phyloP scores from a whole-genome alignment of 73 alveolate genomes.

The Breviolum minutum region DNA sequence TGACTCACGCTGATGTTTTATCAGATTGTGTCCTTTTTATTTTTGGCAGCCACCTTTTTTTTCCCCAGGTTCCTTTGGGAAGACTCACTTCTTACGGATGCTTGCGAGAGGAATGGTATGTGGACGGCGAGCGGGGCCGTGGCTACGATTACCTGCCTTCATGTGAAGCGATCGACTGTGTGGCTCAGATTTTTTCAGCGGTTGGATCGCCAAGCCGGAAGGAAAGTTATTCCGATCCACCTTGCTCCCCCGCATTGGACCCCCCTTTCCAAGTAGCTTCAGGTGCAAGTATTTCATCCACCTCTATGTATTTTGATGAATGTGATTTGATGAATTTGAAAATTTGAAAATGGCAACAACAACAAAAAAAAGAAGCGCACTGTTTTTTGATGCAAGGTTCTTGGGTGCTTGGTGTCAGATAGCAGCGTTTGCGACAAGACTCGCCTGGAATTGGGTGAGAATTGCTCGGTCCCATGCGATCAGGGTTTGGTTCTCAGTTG shows the following conservation, averaged over 20 bases:
- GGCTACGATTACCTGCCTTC: constrained; percentile 54
- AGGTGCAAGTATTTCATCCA: too few species aligned
- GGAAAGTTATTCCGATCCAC: too few species aligned
- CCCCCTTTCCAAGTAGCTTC: too few species aligned
- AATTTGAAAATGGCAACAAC: too few species aligned
- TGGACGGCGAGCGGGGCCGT: constrained; percentile 60
- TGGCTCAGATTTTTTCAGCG: not conserved
- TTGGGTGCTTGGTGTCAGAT: constrained; percentile 19
- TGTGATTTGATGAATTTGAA: not conserved
- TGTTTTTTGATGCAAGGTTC: not conserved
- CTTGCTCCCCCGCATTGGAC: too few species aligned
- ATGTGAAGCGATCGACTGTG: constrained; percentile 18
- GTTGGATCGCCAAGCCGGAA: too few species aligned
- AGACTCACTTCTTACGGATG: constrained; percentile 4
- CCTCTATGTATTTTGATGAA: not conserved
- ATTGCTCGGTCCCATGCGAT: constrained; percentile 27
- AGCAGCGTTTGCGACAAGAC: not conserved
- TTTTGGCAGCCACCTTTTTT: too few species aligned
- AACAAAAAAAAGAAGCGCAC: too few species aligned
- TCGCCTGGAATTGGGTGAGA: constrained; percentile 30
- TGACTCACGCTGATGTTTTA: too few species aligned
- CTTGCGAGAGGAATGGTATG: constrained; percentile 37
- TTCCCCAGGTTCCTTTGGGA: constrained; percentile 17
- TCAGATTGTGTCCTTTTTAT: too few species aligned
- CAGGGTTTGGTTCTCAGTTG: not conserved